Evolutionary conservation across 306 rosid species (phyloP).

Genomic region (Glycyrrhiza uralensis): DNA sequence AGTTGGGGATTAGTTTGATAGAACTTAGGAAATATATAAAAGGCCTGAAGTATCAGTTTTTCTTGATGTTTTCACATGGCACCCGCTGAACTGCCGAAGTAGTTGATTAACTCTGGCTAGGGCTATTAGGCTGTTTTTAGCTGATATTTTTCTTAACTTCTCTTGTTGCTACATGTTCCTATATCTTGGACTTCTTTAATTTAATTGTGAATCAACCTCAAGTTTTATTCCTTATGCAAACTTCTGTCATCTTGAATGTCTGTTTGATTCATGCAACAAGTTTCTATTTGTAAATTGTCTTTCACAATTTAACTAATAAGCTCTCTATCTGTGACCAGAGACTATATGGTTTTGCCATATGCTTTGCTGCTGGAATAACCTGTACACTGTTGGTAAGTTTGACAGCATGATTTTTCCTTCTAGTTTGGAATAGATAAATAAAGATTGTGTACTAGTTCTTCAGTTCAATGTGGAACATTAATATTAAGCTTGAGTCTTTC

Average conservation of each 20-base stretch:
- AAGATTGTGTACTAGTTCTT: constrained; percentile 14
- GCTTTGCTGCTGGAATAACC: constrained; percentile 80
- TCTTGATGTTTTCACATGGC: neutral
- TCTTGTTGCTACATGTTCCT: neutral
- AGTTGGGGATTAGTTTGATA: neutral
- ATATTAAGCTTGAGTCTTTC: neutral
- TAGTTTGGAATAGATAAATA: constrained; percentile 1
- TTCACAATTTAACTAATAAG: constrained; percentile 26
- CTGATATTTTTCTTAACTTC: neutral
- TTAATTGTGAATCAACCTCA: constrained; percentile 5
- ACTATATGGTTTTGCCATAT: constrained; percentile 81
- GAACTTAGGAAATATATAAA: neutral
- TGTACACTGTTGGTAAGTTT: constrained; percentile 78
- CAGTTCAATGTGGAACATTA: neutral
- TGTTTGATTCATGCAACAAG: constrained; percentile 4
- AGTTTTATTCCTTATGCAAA: constrained; percentile 7
- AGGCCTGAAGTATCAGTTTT: neutral
- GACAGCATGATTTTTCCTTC: neutral
- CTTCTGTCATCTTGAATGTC: neutral
- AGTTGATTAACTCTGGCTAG: neutral
- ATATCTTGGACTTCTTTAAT: neutral
- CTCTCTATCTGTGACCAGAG: constrained; percentile 51
- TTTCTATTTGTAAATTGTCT: neutral
- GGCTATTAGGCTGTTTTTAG: neutral
- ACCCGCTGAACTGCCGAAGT: neutral